Conservation (phyloP, 1,284 basidiomycete genomes). For the Wallemia hederae region DNA sequence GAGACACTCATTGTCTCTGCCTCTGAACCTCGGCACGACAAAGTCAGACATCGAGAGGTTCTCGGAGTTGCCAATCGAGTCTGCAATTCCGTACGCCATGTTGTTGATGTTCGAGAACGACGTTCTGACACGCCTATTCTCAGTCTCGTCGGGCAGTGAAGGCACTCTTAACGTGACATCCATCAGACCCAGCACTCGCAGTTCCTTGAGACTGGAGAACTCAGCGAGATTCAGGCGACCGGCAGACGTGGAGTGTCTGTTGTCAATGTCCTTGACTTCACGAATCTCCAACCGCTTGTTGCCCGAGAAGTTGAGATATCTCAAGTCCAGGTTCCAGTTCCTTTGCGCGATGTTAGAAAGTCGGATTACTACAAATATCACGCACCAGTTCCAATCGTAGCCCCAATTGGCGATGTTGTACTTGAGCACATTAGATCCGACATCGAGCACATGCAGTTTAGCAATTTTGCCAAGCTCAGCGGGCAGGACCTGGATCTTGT, state of each 20-base stretch:
- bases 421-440: slow-evolving; percentile 76
- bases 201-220: slow-evolving; percentile 51
- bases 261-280: slow-evolving; percentile 21
- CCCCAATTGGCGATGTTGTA: slow-evolving; percentile 98
- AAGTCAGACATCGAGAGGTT: slow-evolving; percentile 72
- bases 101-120: slow-evolving; percentile 67
- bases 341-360: slow-evolving; percentile 19
- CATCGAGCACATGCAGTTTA: slow-evolving; percentile 58
- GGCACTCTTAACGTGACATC: slow-evolving; percentile 74
- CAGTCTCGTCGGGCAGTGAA: slow-evolving; percentile 64
- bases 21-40: slow-evolving; percentile 64
- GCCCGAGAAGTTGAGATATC: slow-evolving; percentile 64
- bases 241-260: slow-evolving; percentile 17
- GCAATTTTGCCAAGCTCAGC: slow-evolving; percentile 62
- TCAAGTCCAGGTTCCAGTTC: slow-evolving; percentile 85
- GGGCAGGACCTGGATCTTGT: slow-evolving; percentile 72
- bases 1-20: slow-evolving; percentile 47
- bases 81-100: slow-evolving; percentile 91
- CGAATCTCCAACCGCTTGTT: slow-evolving; percentile 72
- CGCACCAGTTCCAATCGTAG: slow-evolving; percentile 97
- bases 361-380: background rate
- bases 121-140: slow-evolving; percentile 71
- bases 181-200: slow-evolving; percentile 82
- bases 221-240: slow-evolving; percentile 32
- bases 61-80: slow-evolving; percentile 50